Percentiles rank a stretch among this genome's conserved stretches.
Evolutionary conservation across 2,329 filamentous ascomycete species (phyloP).

Genomic region (Verticillium zaregamsianum): DNA sequence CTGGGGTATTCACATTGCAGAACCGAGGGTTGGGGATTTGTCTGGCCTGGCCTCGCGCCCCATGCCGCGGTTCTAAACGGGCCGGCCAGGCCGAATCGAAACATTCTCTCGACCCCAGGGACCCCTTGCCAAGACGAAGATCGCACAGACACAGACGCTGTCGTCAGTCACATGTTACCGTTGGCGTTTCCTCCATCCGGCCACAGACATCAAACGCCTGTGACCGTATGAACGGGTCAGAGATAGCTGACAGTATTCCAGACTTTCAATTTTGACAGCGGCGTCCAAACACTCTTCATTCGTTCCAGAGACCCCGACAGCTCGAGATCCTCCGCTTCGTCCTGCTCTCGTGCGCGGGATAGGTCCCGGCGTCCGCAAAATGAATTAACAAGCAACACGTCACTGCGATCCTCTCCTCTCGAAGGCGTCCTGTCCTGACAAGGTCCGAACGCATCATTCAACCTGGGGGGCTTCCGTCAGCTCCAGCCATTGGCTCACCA

Average conservation of each 20-base stretch:
- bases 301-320: background rate
- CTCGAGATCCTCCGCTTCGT: too few relatives aligned
- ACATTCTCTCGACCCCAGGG: background rate
- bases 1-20: background rate
- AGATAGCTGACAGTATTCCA: background rate
- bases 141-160: conserved; percentile 1
- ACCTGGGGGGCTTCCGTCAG: conserved; percentile 9
- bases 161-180: background rate
- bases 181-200: background rate
- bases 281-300: background rate
- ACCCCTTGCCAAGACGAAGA: background rate
- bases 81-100: background rate
- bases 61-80: background rate
- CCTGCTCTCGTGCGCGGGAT: too few relatives aligned
- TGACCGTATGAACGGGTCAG: background rate
- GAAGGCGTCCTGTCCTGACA: too few relatives aligned
- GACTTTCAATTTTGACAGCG: background rate
- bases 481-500: conserved; percentile 27
- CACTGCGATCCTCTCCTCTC: too few relatives aligned
- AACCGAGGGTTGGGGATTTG: background rate
- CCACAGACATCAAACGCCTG: background rate
- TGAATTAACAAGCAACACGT: too few relatives aligned
- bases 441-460: background rate
- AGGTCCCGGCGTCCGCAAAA: too few relatives aligned
- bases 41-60: background rate